Evolutionary conservation across 345 rosid genomes (phyloP), one percentile per base, ranked within the genome.

Genomic region (rapeseed (Brassica napus)): DNA sequence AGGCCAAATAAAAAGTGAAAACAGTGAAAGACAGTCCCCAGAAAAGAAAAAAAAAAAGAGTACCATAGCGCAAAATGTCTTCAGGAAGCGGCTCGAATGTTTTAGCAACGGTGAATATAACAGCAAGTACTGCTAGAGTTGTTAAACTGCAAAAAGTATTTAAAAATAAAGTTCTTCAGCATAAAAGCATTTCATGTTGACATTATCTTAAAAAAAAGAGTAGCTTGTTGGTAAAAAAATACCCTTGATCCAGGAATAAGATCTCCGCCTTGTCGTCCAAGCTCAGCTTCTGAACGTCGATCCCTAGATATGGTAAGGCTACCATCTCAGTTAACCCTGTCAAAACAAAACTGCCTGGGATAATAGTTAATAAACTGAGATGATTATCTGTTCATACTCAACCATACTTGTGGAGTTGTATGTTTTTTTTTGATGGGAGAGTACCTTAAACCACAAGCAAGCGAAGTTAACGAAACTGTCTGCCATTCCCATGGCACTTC

Each of bases 401-500:
- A 64, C 54, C 24, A 37, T 54, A 32, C 15, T 39, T n/a, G 21
- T 5, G 5, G 54, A 75, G 62, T 35, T 47, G 3, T 34, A 69
- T 4, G 47, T 28, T 37, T 49, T 8, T 8, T 26, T 26, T 28
- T 28, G 3, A 54, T 35, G 47, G 47, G 31, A 70, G 32, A 55
- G 81, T 77, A 93, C 98, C 98, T 91, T 80, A 94, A 79, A 77
- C 88, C 98, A 76, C 98, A 94, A 65, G 98, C 95, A 63, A 94
- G 87, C 14, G 90, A 91, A 23, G 98, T 92, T 74, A 94, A 85
- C 2, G 95, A 89, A 83, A 87, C 89, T 35, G 97, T 92, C 55
- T 84, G 89, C 99, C 99, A 92, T 65, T 84, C 83, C 98, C 99
- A 94, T 9, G 98, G 98, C 52, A 89, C 97, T 49, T 94, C 90